A percentile compares a stretch with the other conserved stretches of the same genome.
Conservation (phyloP, 495 filamentous ascomycete species). For the Podospora anserina region DNA sequence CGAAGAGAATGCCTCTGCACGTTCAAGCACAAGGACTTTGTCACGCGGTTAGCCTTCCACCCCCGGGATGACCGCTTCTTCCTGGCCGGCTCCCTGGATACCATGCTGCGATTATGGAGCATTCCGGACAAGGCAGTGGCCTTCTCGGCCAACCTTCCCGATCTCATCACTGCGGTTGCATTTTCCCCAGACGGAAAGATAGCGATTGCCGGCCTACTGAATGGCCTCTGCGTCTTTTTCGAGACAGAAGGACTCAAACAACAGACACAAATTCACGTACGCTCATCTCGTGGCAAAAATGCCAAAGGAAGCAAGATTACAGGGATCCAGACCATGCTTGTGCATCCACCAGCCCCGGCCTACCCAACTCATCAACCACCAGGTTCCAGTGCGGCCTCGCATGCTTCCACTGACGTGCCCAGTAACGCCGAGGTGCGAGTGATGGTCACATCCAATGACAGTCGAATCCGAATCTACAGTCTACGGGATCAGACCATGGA, state of each 20-base stretch:
- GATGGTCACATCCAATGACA: constrained; percentile 93
- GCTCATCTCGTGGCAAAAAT: constrained; percentile 85
- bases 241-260: constrained; percentile 90
- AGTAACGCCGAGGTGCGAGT: constrained; percentile 71
- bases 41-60: constrained; percentile 92
- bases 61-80: constrained; percentile 96
- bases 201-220: constrained; percentile 84
- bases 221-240: constrained; percentile 85
- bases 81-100: constrained; percentile 88
- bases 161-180: constrained; percentile 88
- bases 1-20: constrained; percentile 85
- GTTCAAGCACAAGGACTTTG: constrained; percentile 96
- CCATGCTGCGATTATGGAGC: constrained; percentile 90
- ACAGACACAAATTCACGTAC: constrained; percentile 80
- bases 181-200: constrained; percentile 91
- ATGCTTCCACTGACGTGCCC: constrained; percentile 17
- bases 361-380: constrained; percentile 14
- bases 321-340: constrained; percentile 74
- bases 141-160: constrained; percentile 75
- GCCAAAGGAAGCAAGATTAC: constrained; percentile 98
- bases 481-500: constrained; percentile 78
- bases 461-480: constrained; percentile 87
- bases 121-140: constrained; percentile 96
- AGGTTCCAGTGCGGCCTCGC: constrained; percentile 38
- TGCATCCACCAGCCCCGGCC: constrained; percentile 40